Base-by-base conservation (phyloP, 163 green algal genomes). In the Volvox carteri region DNA sequence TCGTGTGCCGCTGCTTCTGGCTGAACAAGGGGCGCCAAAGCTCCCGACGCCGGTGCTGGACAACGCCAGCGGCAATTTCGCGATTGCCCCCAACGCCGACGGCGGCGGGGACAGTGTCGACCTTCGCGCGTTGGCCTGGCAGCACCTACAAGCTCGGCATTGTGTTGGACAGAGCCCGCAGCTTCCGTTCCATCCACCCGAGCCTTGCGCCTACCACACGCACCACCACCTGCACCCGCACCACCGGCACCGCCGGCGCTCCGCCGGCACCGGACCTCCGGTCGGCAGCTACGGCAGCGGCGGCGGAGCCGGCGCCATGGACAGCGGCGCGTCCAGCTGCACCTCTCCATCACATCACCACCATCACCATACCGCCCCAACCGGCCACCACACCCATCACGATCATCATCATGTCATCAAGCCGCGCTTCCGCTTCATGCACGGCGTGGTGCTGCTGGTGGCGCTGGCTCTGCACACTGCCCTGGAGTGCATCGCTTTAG, bases 361-460 rank as follows among this genome's bases (percentile, higher is more conserved):
- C 48, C 75, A 67, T 52, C n/a, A 52, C 48, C 75, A 44, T 48
- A 23, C 14, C 48, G 0, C 54, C 54, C 25, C 8, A 65, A 37
- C 58, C 48, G 1, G 12, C 50, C 30, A 68, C 46, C 75, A 84
- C 75, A 33, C 21, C 30, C 75, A 68, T 52, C n/a, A 84, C 75
- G 48, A 84, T 1, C 44, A 65, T 8, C 73, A 81, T 28, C 78
- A 86, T 56, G n/a, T 41, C 21, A 81, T 88, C 68, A 67, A 65
- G 68, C 83, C 83, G 14, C 83, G 83, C 37, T 88, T 88, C 67
- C 67, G 83, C 35, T 88, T 88, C 83, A 88, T 88, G 83, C 83
- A 88, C 83, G 83, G 83, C 9, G 68, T 81, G 68, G 83, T 88
- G 68, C 81, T 88, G 81, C 81, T 88, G 81, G 35, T 80, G 81